Percentiles rank a stretch among this genome's conserved stretches.
phyloP scores from a whole-genome alignment of 352 stramenopile species.

The Phytophthora sp. region DNA sequence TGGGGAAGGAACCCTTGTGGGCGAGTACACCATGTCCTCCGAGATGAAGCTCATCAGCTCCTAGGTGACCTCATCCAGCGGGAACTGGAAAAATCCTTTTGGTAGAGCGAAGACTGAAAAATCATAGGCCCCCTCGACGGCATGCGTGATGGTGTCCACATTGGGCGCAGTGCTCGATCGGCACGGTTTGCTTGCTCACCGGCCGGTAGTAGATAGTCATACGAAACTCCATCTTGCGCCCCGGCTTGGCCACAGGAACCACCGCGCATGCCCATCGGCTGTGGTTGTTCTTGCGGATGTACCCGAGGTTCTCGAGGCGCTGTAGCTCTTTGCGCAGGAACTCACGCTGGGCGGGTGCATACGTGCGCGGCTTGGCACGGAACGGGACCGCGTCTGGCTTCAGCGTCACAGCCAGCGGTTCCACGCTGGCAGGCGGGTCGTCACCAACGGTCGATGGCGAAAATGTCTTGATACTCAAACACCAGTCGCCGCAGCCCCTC shows the following conservation, averaged over 20 bases:
- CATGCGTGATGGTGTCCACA: not conserved
- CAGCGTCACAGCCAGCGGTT: constrained; percentile 1
- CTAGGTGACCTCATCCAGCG: not conserved
- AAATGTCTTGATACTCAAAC: not conserved
- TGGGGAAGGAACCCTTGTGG: not conserved
- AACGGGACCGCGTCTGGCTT: not conserved
- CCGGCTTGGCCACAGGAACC: constrained; percentile 2
- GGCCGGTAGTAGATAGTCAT: constrained; percentile 6
- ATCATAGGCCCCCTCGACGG: not conserved
- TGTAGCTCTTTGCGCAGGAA: not conserved
- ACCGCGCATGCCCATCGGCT: constrained; percentile 5
- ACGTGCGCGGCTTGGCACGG: not conserved
- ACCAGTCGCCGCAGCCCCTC: not conserved
- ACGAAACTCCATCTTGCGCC: constrained; percentile 2
- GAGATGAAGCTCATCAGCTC: constrained; percentile 10
- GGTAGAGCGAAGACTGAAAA: not conserved
- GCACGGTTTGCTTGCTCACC: not conserved
- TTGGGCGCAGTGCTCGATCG: not conserved
- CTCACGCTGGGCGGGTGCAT: constrained; percentile 7
- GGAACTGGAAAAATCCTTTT: constrained; percentile 6
- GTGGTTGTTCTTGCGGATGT: constrained; percentile 11
- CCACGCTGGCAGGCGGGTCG: not conserved
- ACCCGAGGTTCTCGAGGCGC: constrained; percentile 3
- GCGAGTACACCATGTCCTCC: constrained; percentile 6
- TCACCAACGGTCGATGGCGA: not conserved